Conservation (phyloP, 2,329 filamentous ascomycete species). For the Sphaerostilbella broomeana region DNA sequence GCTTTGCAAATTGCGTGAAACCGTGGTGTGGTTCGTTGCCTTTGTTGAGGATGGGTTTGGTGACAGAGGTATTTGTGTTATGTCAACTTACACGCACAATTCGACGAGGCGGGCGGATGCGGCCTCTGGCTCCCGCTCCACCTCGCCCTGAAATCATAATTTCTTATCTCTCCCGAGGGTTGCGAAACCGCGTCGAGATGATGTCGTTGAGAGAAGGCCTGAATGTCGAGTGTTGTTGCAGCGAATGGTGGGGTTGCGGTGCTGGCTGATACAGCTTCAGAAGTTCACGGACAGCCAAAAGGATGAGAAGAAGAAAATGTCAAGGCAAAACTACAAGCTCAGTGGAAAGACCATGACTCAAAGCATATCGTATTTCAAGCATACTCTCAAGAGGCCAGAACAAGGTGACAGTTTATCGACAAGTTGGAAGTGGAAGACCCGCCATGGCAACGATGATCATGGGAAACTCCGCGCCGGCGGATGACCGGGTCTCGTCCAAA, state of each 20-base stretch:
- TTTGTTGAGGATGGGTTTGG: neutral
- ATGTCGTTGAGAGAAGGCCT: neutral
- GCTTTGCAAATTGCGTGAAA: too few species aligned
- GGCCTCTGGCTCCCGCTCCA: constrained; percentile 33
- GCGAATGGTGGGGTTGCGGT: constrained; percentile 10
- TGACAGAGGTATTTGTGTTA: neutral
- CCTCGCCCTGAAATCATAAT: constrained; percentile 45
- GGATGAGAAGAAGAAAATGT: neutral
- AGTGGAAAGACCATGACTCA: neutral
- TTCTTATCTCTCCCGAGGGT: constrained; percentile 2
- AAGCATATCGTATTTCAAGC: neutral
- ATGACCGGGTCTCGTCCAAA: constrained; percentile 5
- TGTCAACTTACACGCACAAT: constrained; percentile 35
- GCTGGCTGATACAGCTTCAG: constrained; percentile 1
- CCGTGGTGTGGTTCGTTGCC: neutral
- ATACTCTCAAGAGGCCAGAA: constrained; percentile 5
- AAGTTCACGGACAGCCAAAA: neutral
- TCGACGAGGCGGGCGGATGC: constrained; percentile 39
- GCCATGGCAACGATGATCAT: too few species aligned
- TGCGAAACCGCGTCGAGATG: neutral
- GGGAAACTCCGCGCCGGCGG: constrained; percentile 9
- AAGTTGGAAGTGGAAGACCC: constrained; percentile 5
- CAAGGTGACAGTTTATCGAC: neutral
- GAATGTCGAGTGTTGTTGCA: constrained; percentile 5
- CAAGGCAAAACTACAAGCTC: neutral